Conservation (phyloP, 352 stramenopile genomes). For the Elongisporangium anandrum region DNA sequence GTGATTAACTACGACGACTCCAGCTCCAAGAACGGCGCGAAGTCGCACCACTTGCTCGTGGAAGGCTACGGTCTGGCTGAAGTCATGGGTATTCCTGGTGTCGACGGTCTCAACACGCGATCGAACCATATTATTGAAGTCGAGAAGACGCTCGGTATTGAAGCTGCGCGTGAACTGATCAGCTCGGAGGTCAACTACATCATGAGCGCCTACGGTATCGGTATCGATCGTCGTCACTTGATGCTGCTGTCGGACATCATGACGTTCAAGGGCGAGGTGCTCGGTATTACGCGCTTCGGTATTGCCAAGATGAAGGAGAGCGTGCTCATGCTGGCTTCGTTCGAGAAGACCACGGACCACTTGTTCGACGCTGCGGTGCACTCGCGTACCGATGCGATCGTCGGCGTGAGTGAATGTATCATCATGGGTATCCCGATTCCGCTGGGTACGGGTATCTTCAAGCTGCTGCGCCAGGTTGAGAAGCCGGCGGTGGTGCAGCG, state of each 20-base stretch:
- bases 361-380: constrained; percentile 99
- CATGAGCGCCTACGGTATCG: constrained; percentile 98
- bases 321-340: constrained; percentile 98
- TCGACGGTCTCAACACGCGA: constrained; percentile 94
- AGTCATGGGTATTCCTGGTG: constrained; percentile 97
- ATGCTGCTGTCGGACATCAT: constrained; percentile 99
- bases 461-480: constrained; percentile 88
- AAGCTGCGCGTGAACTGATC: constrained; percentile 96
- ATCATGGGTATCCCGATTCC: constrained; percentile 99
- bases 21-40: constrained; percentile 41
- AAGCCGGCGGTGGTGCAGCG: constrained; percentile 67
- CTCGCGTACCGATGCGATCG: constrained; percentile 96
- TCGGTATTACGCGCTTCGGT: constrained; percentile 95
- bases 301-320: constrained; percentile 99
- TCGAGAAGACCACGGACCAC: constrained; percentile 99
- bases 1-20: constrained; percentile 98
- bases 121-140: constrained; percentile 99
- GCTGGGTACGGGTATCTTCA: constrained; percentile 98
- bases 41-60: constrained; percentile 96
- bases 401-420: constrained; percentile 99
- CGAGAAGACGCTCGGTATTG: constrained; percentile 95
- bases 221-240: constrained; percentile 98
- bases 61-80: constrained; percentile 97
- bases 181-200: constrained; percentile 99
- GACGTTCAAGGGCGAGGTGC: constrained; percentile 96